A percentile compares a stretch with the other conserved stretches of the same genome.
Conservation (phyloP, 768 basidiomycete genomes). For the Daedalea quercina region DNA sequence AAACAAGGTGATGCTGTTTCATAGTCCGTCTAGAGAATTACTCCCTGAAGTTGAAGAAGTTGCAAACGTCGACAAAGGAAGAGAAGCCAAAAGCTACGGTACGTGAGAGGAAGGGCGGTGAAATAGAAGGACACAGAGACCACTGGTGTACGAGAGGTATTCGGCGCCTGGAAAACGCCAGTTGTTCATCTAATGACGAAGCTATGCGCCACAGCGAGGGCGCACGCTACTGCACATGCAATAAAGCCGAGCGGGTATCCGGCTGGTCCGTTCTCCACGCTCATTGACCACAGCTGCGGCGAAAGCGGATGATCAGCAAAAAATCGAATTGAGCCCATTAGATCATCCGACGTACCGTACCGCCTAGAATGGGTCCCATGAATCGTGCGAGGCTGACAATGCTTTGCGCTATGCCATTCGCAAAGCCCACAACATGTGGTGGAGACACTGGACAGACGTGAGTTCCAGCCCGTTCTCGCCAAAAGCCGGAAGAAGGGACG, state of each 20-base stretch:
- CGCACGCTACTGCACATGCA: constrained; percentile 54
- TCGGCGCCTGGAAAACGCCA: neutral
- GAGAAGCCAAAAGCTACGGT: neutral
- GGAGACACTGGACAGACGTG: constrained; percentile 66
- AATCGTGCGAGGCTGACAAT: constrained; percentile 92
- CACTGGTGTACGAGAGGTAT: neutral
- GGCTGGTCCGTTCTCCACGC: constrained; percentile 58
- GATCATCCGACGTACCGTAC: constrained; percentile 49
- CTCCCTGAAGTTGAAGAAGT: too few relatives aligned
- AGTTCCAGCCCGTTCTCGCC: neutral
- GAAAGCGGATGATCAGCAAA: neutral
- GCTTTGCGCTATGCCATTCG: constrained; percentile 95
- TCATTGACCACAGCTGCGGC: constrained; percentile 63
- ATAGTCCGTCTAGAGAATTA: too few relatives aligned
- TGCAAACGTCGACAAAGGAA: too few relatives aligned
- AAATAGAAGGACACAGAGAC: neutral
- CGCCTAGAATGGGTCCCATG: constrained; percentile 79
- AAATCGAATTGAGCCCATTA: neutral
- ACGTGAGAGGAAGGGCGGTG: neutral
- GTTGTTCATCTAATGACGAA: constrained; percentile 57
- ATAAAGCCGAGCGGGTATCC: constrained; percentile 77
- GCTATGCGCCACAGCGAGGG: constrained; percentile 59
- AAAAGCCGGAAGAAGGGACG: too few relatives aligned
- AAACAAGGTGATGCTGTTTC: too few relatives aligned
- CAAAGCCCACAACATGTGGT: constrained; percentile 79